Conservation (phyloP, 805 yeast genomes). For the Yarrowia osloensis region DNA sequence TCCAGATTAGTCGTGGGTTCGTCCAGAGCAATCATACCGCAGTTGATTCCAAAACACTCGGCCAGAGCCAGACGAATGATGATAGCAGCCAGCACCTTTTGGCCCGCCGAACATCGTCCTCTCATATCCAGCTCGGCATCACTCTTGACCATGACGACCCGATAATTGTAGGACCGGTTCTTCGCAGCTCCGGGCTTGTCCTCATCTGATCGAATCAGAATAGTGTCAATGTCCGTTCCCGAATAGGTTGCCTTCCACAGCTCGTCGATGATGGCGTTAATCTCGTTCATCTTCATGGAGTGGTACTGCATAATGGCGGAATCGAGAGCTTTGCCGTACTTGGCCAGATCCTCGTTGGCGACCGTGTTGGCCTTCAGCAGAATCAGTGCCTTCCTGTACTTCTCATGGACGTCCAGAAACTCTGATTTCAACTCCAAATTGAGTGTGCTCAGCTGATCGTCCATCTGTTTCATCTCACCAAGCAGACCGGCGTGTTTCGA, state of each 20-base stretch:
- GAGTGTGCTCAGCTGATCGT: conserved; percentile 63
- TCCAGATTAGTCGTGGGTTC: conserved; percentile 98
- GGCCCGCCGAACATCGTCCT: conserved; percentile 98
- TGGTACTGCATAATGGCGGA: conserved; percentile 93
- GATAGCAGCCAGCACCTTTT: conserved; percentile 89
- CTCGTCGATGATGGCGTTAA: conserved; percentile 83
- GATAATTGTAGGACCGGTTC: conserved; percentile 78
- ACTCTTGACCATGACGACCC: conserved; percentile 93
- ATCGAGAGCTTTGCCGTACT: conserved; percentile 83
- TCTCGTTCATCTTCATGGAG: conserved; percentile 86
- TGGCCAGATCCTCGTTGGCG: conserved; percentile 76
- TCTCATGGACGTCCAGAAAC: conserved; percentile 63
- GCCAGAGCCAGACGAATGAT: conserved; percentile 89
- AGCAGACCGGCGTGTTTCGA: conserved; percentile 70
- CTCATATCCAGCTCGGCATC: conserved; percentile 95
- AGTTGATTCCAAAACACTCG: conserved; percentile 91
- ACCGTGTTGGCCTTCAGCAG: conserved; percentile 72
- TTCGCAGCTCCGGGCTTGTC: conserved; percentile 42
- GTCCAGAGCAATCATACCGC: conserved; percentile 94
- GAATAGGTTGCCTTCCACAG: conserved; percentile 92
- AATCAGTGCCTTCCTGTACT: conserved; percentile 70
- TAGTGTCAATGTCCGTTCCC: conserved; percentile 93
- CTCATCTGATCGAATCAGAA: conserved; percentile 75
- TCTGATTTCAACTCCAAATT: conserved; percentile 66
- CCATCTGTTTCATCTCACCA: conserved; percentile 85